Evolutionary conservation across 2,329 filamentous ascomycete species (phyloP), one percentile per base, ranked within the genome.

Genomic region (Pseudocercospora vitis): DNA sequence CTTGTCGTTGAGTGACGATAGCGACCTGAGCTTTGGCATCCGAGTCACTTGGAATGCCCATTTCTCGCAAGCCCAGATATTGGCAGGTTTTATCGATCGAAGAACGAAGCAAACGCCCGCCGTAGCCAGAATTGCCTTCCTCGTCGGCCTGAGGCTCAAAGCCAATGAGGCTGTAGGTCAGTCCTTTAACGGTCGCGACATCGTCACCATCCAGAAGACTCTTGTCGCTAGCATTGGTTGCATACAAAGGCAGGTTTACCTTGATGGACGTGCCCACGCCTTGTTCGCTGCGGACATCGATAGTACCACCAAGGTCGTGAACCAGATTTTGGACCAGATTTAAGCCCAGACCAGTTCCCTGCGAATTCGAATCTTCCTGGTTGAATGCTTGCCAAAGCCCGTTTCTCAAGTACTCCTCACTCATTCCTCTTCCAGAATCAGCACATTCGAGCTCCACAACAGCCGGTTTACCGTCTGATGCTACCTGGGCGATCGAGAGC

Each of bases 371-470:
- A 39, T 71, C 58, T 32, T 68, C 69, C 52, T 72, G 70, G 21
- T 61, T 63, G 55, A 70, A 72, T 0, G 69, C 65, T 7, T 58
- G 62, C 42, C 61, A 71, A 2, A 71, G 49, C 8, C 63, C 62
- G 37, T 64, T 54, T 4, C 60, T 49, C n/a, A 67, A 24, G 37
- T 66, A 72, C 1, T 62, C 53, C 31, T 59, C 29, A 2, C 63
- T 63, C 33, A 71, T 71, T 6, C 70, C 70, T 29, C 59, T 63
- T 3, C 70, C 69, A 4, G 65, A 65, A 47, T 71, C 68, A 16
- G 37, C 35, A 46, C 46, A 45, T 6, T 48, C 21, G 14, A 48
- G 24, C 46, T 54, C 52, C 11, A 57, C 47, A 14, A 32, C 44
- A 19, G 31, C 24, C 12, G 46, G 28, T 7, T 45, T 21, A 2